phyloP scores from a whole-genome alignment of 768 basidiomycete species.

The Termitomyces titanicus region DNA sequence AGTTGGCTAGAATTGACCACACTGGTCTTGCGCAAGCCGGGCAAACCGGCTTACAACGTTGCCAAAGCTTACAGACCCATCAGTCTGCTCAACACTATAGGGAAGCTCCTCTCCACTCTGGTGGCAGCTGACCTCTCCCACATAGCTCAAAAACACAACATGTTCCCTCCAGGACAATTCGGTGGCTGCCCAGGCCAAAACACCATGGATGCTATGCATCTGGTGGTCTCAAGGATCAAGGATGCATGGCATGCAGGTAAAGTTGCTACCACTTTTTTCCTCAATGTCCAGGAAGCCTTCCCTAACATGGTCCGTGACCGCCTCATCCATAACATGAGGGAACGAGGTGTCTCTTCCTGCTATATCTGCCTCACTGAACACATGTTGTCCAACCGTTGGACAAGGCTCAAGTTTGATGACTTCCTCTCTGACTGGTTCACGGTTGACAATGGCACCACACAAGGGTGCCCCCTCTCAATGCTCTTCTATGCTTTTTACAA shows the following conservation, averaged over 20 bases:
- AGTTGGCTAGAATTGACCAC: conserved; percentile 24
- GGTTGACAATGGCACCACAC: neutral
- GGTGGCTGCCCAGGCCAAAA: conserved; percentile 31
- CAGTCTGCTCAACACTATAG: conserved; percentile 26
- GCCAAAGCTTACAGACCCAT: conserved; percentile 33
- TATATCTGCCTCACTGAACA: neutral
- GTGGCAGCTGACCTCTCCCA: conserved; percentile 20
- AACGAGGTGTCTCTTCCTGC: neutral
- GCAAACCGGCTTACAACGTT: conserved; percentile 27
- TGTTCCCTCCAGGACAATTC: no score
- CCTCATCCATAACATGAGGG: conserved; percentile 25
- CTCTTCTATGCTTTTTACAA: neutral
- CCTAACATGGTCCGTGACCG: conserved; percentile 30
- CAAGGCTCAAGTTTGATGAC: neutral
- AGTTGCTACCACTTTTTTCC: conserved; percentile 33
- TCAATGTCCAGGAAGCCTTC: conserved; percentile 42
- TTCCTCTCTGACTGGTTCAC: neutral
- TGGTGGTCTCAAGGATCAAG: conserved; percentile 31
- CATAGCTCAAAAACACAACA: conserved; percentile 23
- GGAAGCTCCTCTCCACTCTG: conserved; percentile 23
- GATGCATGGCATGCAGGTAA: conserved; percentile 33
- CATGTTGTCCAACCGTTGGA: neutral
- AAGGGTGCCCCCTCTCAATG: neutral
- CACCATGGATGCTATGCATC: conserved; percentile 32
- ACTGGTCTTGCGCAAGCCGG: conserved; percentile 31